A percentile compares a stretch with the other conserved stretches of the same genome.
These are phyloP conservation scores for Penicillium atrosanguineum DNA, from an alignment of 495 filamentous ascomycete genomes.

Conservation along the genomic window DNA sequence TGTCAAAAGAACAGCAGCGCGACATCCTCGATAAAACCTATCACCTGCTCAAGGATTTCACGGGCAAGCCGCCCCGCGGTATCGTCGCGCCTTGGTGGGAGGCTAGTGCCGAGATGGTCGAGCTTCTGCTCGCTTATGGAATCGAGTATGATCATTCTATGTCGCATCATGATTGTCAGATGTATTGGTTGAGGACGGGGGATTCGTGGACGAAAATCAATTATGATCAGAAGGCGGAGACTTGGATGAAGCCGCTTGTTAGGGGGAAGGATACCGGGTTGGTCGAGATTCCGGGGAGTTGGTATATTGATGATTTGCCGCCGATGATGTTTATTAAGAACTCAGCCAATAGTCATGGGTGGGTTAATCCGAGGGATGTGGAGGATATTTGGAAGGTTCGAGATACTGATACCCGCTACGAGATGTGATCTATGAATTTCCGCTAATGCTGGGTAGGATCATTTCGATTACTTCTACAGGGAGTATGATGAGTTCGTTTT, in stretches of 20 bases:
- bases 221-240: slow-evolving; percentile 55
- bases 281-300: slow-evolving; percentile 65
- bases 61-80: slow-evolving; percentile 69
- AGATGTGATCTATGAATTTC: too few species aligned
- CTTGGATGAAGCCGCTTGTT: slow-evolving; percentile 66
- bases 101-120: slow-evolving; percentile 62
- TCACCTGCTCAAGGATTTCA: slow-evolving; percentile 68
- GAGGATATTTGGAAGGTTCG: slow-evolving; percentile 52
- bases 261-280: slow-evolving; percentile 52
- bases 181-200: slow-evolving; percentile 62
- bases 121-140: slow-evolving; percentile 64
- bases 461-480: slow-evolving; percentile 68
- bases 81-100: slow-evolving; percentile 70
- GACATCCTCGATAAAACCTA: slow-evolving; percentile 77
- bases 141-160: slow-evolving; percentile 67
- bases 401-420: too few species aligned
- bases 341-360: slow-evolving; percentile 56
- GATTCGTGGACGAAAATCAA: slow-evolving; percentile 64
- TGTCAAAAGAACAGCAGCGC: slow-evolving; percentile 72
- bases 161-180: slow-evolving; percentile 64
- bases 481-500: slow-evolving; percentile 71
- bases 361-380: slow-evolving; percentile 58
- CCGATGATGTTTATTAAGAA: slow-evolving; percentile 65
- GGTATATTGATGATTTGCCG: slow-evolving; percentile 66
- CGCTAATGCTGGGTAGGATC: slow-evolving; percentile 39